phyloP scores from a whole-genome alignment of 495 filamentous ascomycete genomes.

The Evansstolkia leycettana region DNA sequence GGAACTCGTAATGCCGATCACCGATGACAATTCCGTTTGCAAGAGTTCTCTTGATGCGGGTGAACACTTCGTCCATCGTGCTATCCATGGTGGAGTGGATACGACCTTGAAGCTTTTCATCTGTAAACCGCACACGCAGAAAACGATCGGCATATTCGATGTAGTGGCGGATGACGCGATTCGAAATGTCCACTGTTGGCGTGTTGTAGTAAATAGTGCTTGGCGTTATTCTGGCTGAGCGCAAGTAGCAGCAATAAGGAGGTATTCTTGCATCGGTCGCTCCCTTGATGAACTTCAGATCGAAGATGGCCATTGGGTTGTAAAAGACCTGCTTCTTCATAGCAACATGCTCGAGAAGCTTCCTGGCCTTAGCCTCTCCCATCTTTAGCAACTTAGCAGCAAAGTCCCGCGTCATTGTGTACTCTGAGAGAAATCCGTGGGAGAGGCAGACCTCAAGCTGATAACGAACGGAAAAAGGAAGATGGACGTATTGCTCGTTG shows the following conservation, averaged over 20 bases:
- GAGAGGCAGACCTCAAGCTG: conserved; percentile 90
- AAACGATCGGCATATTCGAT: conserved; percentile 62
- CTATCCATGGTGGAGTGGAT: conserved; percentile 43
- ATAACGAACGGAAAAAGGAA: conserved; percentile 70
- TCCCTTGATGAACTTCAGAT: conserved; percentile 31
- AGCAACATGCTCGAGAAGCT: conserved; percentile 51
- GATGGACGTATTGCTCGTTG: conserved; percentile 24
- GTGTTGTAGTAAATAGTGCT: conserved; percentile 67
- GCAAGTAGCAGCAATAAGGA: conserved; percentile 57
- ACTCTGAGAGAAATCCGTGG: conserved; percentile 64
- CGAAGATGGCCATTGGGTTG: conserved; percentile 67
- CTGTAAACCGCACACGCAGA: conserved; percentile 81
- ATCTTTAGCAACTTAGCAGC: conserved; percentile 45
- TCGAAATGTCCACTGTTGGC: conserved; percentile 74
- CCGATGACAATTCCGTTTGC: conserved; percentile 72
- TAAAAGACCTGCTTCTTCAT: conserved; percentile 46
- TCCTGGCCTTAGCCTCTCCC: conserved; percentile 27
- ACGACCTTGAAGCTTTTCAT: conserved; percentile 56
- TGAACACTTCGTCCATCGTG: conserved; percentile 59
- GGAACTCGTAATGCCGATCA: conserved; percentile 71
- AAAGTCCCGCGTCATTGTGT: conserved; percentile 56
- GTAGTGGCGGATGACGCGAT: conserved; percentile 71
- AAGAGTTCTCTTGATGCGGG: conserved; percentile 58
- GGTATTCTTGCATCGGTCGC: conserved; percentile 44
- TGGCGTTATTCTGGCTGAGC: conserved; percentile 70